A percentile compares a stretch with the other conserved stretches of the same genome.
Evolutionary conservation across 2,329 filamentous ascomycete genomes (phyloP).

Genomic region (Phaeoacremonium minimum): DNA sequence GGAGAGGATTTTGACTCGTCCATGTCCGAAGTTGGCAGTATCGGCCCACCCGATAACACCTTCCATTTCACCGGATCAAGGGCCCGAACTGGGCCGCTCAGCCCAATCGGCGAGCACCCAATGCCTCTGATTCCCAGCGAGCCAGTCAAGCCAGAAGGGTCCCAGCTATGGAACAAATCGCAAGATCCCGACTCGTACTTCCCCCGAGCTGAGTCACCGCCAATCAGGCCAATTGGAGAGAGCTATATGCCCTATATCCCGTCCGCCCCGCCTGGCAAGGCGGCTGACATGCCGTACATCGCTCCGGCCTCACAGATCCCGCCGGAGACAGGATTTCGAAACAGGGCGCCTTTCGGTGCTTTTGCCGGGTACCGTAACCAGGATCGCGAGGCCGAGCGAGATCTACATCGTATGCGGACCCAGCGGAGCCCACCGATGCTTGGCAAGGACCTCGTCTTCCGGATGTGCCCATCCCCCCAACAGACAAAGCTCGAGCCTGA

Average conservation of each 20-base stretch:
- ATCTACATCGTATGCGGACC: slow-evolving; percentile 44
- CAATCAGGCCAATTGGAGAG: slow-evolving; percentile 22
- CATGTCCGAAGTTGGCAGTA: slow-evolving; percentile 23
- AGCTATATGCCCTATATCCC: slow-evolving; percentile 25
- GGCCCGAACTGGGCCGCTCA: slow-evolving; percentile 12
- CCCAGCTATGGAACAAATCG: too few relatives aligned
- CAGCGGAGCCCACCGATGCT: slow-evolving; percentile 75
- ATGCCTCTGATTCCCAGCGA: slow-evolving; percentile 25
- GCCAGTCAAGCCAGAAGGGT: too few relatives aligned
- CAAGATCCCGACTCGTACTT: slow-evolving; percentile 11
- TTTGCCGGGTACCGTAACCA: slow-evolving; percentile 33
- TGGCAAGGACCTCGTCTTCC: slow-evolving; percentile 74
- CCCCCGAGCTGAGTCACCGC: slow-evolving; percentile 14
- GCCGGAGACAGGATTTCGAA: slow-evolving; percentile 35
- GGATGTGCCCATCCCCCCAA: slow-evolving; percentile 77
- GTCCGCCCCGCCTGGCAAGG: slow-evolving; percentile 17
- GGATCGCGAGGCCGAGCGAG: slow-evolving; percentile 40
- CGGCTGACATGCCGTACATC: slow-evolving; percentile 19
- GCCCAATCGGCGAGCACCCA: slow-evolving; percentile 22
- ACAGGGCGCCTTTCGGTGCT: slow-evolving; percentile 23
- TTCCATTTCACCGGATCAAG: slow-evolving; percentile 26
- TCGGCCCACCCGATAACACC: slow-evolving; percentile 26
- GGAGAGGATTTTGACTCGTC: slow-evolving; percentile 22
- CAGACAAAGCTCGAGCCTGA: slow-evolving; percentile 79
- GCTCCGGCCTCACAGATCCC: slow-evolving; percentile 25